These are phyloP conservation scores for Tetrahymena elliotti DNA, from an alignment of 73 alveolate genomes.

Conservation along the genomic window DNA sequence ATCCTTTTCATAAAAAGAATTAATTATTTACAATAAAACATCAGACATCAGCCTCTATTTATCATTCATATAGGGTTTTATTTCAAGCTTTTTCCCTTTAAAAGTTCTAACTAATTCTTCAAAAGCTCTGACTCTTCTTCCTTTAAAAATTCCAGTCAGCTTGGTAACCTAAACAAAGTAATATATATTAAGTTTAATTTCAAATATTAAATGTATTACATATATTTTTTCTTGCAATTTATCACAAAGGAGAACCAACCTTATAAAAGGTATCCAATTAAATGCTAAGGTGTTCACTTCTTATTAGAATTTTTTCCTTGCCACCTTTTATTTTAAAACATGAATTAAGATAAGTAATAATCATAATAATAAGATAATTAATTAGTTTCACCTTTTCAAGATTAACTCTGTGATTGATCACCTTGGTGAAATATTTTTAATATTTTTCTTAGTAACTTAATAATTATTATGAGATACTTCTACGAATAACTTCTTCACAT, in stretches of 20 bases:
- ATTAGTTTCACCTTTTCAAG: not conserved
- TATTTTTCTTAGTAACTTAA: not conserved
- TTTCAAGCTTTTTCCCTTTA: not conserved
- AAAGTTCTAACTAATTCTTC: not conserved
- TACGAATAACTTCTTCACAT: not conserved
- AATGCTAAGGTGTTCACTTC: not conserved
- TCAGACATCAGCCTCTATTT: not conserved
- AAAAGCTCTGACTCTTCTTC: not conserved
- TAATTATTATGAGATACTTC: not conserved
- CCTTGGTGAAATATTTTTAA: not conserved
- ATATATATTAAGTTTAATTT: not conserved
- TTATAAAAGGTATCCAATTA: not conserved
- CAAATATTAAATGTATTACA: not conserved
- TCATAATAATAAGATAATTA: too few relatives aligned
- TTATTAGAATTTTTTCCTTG: not conserved
- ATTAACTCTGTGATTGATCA: not conserved
- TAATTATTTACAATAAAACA: not conserved
- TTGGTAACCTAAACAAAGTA: not conserved
- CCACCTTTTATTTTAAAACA: not conserved
- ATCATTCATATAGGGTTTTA: not conserved
- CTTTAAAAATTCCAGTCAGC: not conserved
- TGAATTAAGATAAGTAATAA: not conserved
- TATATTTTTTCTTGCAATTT: not conserved
- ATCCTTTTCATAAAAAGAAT: too few relatives aligned
- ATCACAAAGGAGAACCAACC: not conserved